Evolutionary conservation across 2,329 filamentous ascomycete genomes (phyloP).

Genomic region (Nakataea oryzae): DNA sequence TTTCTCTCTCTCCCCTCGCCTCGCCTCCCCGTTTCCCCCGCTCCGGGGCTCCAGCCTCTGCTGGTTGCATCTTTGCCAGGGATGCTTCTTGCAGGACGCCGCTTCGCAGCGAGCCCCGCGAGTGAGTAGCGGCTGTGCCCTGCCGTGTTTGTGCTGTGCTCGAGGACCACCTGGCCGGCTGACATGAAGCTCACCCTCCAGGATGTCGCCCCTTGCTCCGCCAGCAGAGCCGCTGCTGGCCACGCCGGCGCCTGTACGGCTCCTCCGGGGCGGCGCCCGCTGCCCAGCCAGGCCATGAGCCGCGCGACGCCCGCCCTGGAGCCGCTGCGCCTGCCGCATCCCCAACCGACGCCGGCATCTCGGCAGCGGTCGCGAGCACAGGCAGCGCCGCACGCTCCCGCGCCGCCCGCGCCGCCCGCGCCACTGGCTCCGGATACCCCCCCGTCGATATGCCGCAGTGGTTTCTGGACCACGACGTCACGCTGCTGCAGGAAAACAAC

Average conservation of each 20-base stretch:
- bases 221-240: background rate
- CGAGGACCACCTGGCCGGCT: background rate
- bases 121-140: background rate
- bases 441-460: slow-evolving; percentile 42
- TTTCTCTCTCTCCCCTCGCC: background rate
- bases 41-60: background rate
- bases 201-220: background rate
- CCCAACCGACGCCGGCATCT: background rate
- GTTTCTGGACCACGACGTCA: slow-evolving; percentile 44
- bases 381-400: background rate
- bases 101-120: background rate
- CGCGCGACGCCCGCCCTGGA: background rate
- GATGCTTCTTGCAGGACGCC: background rate
- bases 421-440: slow-evolving; percentile 24
- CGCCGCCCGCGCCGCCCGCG: too few relatives aligned
- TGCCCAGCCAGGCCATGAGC: background rate
- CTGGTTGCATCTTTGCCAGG: background rate
- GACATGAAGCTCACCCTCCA: background rate
- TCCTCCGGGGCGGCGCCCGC: background rate
- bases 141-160: too few relatives aligned
- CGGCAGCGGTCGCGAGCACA: too few relatives aligned
- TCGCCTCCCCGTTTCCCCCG: too few relatives aligned
- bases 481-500: slow-evolving; percentile 11
- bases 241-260: background rate
- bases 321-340: background rate